These are phyloP conservation scores for Saraca asoca DNA, from an alignment of 331 rosid genomes.

Conservation along the genomic window DNA sequence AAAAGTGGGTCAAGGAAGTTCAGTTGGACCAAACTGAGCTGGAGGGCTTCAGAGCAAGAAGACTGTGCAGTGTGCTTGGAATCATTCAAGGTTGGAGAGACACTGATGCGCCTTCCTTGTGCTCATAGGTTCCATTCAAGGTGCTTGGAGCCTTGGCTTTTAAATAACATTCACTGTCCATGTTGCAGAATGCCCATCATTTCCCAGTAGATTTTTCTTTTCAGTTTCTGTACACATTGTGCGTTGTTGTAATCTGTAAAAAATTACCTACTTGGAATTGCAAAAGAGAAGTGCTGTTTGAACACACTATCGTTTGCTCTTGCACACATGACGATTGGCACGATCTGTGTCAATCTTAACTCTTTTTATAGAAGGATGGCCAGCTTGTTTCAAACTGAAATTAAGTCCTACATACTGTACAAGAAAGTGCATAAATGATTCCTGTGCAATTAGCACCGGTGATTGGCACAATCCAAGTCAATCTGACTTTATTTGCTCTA, in stretches of 20 bases:
- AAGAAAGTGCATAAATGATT: too few relatives aligned
- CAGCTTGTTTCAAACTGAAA: too few relatives aligned
- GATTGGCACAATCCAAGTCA: too few relatives aligned
- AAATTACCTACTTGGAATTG: background rate
- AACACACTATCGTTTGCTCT: too few relatives aligned
- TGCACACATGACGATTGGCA: too few relatives aligned
- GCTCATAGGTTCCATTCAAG: slow-evolving; percentile 70
- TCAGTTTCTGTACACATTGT: background rate
- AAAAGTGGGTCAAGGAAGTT: slow-evolving; percentile 44
- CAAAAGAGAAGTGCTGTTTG: too few relatives aligned
- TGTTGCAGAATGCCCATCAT: slow-evolving; percentile 63
- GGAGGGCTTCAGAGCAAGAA: slow-evolving; percentile 52
- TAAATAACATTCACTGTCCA: slow-evolving; percentile 71
- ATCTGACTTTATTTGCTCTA: too few relatives aligned
- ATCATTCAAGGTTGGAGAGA: slow-evolving; percentile 40
- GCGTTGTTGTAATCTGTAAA: background rate
- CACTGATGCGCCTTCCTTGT: slow-evolving; percentile 52
- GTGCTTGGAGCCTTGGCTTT: slow-evolving; percentile 84
- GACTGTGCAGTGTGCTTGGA: slow-evolving; percentile 63
- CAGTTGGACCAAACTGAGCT: slow-evolving; percentile 56
- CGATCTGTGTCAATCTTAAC: too few relatives aligned
- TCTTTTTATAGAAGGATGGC: too few relatives aligned
- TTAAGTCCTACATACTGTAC: too few relatives aligned
- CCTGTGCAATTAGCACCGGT: too few relatives aligned
- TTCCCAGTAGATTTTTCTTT: slow-evolving; percentile 23